Conservation (phyloP, 225 moss, liverwort and hornwort genomes). For the Rhytidiadelphus loreus region DNA sequence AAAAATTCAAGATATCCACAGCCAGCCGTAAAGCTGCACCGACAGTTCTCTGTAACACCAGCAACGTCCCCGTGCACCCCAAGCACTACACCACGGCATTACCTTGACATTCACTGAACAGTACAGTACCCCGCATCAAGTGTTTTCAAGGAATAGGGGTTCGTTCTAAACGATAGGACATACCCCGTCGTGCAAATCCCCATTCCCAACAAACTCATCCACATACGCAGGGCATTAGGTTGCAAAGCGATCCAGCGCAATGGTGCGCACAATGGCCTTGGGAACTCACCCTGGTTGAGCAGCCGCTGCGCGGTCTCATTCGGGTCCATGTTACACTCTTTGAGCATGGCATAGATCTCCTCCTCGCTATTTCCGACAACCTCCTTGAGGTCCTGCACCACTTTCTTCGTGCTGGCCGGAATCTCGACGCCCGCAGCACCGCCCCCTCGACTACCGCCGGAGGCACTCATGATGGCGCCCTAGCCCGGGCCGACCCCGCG, state of each 20-base stretch:
- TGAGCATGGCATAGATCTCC: conserved; percentile 88
- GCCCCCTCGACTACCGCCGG: conserved; percentile 21
- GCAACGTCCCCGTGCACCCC: neutral
- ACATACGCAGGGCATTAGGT: neutral
- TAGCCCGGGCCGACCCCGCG: neutral
- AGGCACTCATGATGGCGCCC: conserved; percentile 22
- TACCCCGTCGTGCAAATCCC: neutral
- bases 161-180: neutral
- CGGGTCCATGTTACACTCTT: conserved; percentile 88
- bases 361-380: conserved; percentile 68
- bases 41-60: neutral
- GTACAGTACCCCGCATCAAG: neutral
- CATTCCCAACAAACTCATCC: neutral
- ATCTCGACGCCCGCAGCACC: conserved; percentile 55
- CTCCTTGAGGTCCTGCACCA: conserved; percentile 73
- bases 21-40: neutral
- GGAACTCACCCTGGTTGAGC: conserved; percentile 60
- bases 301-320: conserved; percentile 80
- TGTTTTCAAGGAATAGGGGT: neutral
- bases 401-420: conserved; percentile 79
- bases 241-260: neutral
- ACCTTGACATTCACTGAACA: neutral
- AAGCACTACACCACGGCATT: neutral
- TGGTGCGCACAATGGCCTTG: neutral
- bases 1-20: neutral